These are phyloP conservation scores for Bipolaris oryzae DNA, from an alignment of 2,329 filamentous ascomycete species.

Conservation along the genomic window DNA sequence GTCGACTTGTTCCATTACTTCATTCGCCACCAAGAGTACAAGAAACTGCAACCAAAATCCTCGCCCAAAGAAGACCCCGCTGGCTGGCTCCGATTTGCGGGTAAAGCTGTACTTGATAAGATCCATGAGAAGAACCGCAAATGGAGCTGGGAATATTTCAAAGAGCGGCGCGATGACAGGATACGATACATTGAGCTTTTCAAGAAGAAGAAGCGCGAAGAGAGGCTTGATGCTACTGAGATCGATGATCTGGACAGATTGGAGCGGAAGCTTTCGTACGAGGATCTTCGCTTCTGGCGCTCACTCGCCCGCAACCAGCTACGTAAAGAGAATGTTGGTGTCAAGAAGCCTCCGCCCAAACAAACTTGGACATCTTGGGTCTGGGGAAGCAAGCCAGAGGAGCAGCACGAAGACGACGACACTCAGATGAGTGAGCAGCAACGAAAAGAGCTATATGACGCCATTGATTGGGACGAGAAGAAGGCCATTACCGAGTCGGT, in stretches of 20 bases:
- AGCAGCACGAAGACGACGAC: constrained; percentile 70
- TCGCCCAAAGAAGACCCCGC: constrained; percentile 86
- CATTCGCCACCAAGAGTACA: constrained; percentile 96
- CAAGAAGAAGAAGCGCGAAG: constrained; percentile 84
- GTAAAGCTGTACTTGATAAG: constrained; percentile 84
- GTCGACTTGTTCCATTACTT: constrained; percentile 99
- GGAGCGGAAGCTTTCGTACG: constrained; percentile 88
- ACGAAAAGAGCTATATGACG: constrained; percentile 93
- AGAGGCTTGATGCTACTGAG: constrained; percentile 71
- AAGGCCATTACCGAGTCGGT: constrained; percentile 84
- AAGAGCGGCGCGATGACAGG: constrained; percentile 88
- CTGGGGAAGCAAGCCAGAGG: constrained; percentile 73
- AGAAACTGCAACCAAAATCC: constrained; percentile 85
- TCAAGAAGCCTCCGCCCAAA: constrained; percentile 75
- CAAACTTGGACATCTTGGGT: constrained; percentile 88
- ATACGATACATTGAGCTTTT: constrained; percentile 89
- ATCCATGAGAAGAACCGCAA: constrained; percentile 92
- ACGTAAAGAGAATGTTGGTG: constrained; percentile 89
- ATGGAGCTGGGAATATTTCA: constrained; percentile 97
- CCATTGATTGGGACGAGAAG: constrained; percentile 98
- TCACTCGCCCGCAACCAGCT: constrained; percentile 92
- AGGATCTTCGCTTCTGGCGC: constrained; percentile 96
- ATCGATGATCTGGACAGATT: constrained; percentile 73
- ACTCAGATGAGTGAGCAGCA: constrained; percentile 94
- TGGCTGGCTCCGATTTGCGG: constrained; percentile 92